These are phyloP conservation scores for Pontederia crassipes DNA, from an alignment of 176 grass and related monocot genomes.

Conservation along the genomic window DNA sequence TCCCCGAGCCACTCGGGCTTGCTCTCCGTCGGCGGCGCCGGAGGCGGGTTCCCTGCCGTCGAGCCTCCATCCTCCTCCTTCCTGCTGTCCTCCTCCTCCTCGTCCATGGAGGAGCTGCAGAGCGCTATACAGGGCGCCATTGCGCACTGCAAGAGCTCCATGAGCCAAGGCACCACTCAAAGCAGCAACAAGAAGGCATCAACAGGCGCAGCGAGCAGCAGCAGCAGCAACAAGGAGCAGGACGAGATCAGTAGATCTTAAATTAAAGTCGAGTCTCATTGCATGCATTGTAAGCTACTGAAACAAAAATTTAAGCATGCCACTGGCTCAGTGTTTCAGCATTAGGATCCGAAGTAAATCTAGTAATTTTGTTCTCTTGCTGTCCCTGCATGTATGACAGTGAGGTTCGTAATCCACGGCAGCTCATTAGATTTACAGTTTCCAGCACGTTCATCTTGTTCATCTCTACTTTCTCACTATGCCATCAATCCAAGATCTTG, in stretches of 20 bases:
- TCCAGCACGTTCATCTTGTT: no score
- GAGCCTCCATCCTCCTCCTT: constrained; percentile 26
- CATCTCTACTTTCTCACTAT: no score
- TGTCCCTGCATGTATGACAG: no score
- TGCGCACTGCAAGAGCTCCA: constrained; percentile 57
- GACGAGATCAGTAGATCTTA: constrained; percentile 39
- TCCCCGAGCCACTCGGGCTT: constrained; percentile 88
- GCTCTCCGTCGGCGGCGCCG: constrained; percentile 42
- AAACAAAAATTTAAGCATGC: no score
- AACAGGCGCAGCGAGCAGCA: background rate
- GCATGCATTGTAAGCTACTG: no score
- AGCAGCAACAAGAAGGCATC: background rate
- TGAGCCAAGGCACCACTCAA: constrained; percentile 25
- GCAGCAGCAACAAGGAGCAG: constrained; percentile 16
- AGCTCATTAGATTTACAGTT: no score
- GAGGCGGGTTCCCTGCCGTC: constrained; percentile 36
- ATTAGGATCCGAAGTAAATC: no score
- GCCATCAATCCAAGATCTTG: no score
- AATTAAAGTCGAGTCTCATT: background rate
- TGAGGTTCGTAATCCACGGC: no score
- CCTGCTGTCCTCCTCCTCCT: constrained; percentile 46
- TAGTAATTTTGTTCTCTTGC: no score
- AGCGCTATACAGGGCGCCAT: constrained; percentile 44
- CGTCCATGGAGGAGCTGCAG: constrained; percentile 55
- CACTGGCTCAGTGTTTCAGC: no score